Evolutionary conservation across 2,329 filamentous ascomycete genomes (phyloP).

Genomic region (Pseudocercospora eumusae): DNA sequence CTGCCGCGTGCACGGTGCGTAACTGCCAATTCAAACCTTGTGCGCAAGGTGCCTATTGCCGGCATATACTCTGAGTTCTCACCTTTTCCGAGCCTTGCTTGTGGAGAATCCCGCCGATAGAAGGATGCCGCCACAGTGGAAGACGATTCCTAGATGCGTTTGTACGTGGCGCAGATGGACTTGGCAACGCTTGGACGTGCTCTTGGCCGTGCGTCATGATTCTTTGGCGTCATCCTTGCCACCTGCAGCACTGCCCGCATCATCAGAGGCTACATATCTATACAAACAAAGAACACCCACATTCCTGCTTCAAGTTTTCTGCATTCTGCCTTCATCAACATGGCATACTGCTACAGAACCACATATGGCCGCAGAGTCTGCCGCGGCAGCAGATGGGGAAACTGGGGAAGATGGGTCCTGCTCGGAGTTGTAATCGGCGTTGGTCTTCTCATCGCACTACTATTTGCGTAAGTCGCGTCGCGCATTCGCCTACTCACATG

Average conservation of each 20-base stretch:
- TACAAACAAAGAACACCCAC: neutral
- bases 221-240: slow-evolving; percentile 6
- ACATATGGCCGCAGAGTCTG: slow-evolving; percentile 8
- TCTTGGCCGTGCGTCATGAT: slow-evolving; percentile 2
- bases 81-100: neutral
- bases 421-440: slow-evolving; percentile 19
- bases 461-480: slow-evolving; percentile 23
- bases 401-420: slow-evolving; percentile 27
- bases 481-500: neutral
- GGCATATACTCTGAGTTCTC: too few relatives aligned
- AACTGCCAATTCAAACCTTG: too few relatives aligned
- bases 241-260: slow-evolving; percentile 1
- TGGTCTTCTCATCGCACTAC: slow-evolving; percentile 19
- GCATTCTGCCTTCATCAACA: slow-evolving; percentile 3
- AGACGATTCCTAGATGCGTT: too few relatives aligned
- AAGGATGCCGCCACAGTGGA: too few relatives aligned
- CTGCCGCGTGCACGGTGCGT: too few relatives aligned
- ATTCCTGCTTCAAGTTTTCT: too few relatives aligned
- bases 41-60: too few relatives aligned
- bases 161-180: neutral
- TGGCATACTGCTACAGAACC: slow-evolving; percentile 18
- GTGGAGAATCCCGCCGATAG: too few relatives aligned
- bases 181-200: slow-evolving; percentile 12
- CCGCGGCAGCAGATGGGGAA: slow-evolving; percentile 12
- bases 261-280: slow-evolving; percentile 3